Conservation (phyloP, 2,329 filamentous ascomycete species). For the Xylaria arbuscula region DNA sequence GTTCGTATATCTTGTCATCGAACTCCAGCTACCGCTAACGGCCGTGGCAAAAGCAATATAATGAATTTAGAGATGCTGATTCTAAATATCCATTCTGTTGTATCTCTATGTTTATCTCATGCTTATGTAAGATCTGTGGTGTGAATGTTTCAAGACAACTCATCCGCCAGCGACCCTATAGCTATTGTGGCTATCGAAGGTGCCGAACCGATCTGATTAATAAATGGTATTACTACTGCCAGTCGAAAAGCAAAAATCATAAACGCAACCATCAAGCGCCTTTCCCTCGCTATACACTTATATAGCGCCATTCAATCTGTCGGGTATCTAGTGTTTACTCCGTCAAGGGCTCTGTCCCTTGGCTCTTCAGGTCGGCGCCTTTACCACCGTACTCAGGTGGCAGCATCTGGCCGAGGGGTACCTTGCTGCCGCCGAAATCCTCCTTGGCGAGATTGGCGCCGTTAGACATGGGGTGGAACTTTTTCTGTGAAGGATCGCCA, state of each 20-base stretch:
- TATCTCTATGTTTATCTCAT: background rate
- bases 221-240: slow-evolving; percentile 8
- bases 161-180: background rate
- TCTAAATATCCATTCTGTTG: background rate
- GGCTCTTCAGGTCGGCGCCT: slow-evolving; percentile 57
- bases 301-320: background rate
- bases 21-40: too few species aligned
- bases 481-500: slow-evolving; percentile 58
- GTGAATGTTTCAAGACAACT: background rate
- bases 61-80: background rate
- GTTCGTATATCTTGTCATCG: too few species aligned
- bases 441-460: slow-evolving; percentile 75
- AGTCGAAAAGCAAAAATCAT: slow-evolving; percentile 3
- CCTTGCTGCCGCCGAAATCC: slow-evolving; percentile 60
- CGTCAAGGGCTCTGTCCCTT: slow-evolving; percentile 45
- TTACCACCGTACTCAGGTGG: slow-evolving; percentile 85
- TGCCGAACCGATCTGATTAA: slow-evolving; percentile 9
- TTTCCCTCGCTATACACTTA: slow-evolving; percentile 3
- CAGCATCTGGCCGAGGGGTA: slow-evolving; percentile 71
- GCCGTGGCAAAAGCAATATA: background rate
- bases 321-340: slow-evolving; percentile 34
- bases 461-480: slow-evolving; percentile 81
- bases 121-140: background rate
- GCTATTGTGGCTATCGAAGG: background rate
- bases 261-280: background rate